Conservation (phyloP, 352 stramenopile species). For the Phytophthora cryptogea region DNA sequence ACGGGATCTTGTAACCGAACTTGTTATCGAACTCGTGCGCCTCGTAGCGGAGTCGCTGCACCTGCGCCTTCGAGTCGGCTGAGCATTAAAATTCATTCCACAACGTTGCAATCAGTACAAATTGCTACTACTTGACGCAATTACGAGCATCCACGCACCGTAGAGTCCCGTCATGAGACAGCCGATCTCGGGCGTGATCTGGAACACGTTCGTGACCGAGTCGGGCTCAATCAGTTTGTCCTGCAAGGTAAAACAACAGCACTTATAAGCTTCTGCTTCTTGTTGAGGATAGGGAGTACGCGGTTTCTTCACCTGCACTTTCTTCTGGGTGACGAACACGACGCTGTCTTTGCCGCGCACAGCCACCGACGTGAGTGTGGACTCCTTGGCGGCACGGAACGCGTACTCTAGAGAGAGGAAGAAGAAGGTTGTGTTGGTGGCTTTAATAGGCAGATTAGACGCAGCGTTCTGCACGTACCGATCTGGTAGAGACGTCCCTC, state of each 20-base stretch:
- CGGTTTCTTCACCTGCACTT: constrained; percentile 88
- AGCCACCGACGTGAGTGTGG: constrained; percentile 95
- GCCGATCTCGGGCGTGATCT: constrained; percentile 95
- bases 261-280: neutral
- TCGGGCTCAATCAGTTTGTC: constrained; percentile 95
- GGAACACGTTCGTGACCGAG: constrained; percentile 96
- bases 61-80: constrained; percentile 92
- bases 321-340: constrained; percentile 99
- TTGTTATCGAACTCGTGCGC: constrained; percentile 98
- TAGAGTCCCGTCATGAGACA: constrained; percentile 95
- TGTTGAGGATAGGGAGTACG: neutral
- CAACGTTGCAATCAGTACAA: neutral
- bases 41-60: constrained; percentile 96
- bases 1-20: constrained; percentile 96
- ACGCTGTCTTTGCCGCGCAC: constrained; percentile 93
- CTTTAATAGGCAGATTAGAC: too few species aligned
- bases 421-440: neutral
- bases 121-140: neutral
- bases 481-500: constrained; percentile 99
- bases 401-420: constrained; percentile 92
- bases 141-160: constrained; percentile 34
- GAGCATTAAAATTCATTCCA: neutral
- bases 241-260: constrained; percentile 33
- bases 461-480: constrained; percentile 43
- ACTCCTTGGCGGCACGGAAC: constrained; percentile 96